Evolutionary conservation across 2,329 filamentous ascomycete species (phyloP).

Genomic region (Ophiostoma ulmi): DNA sequence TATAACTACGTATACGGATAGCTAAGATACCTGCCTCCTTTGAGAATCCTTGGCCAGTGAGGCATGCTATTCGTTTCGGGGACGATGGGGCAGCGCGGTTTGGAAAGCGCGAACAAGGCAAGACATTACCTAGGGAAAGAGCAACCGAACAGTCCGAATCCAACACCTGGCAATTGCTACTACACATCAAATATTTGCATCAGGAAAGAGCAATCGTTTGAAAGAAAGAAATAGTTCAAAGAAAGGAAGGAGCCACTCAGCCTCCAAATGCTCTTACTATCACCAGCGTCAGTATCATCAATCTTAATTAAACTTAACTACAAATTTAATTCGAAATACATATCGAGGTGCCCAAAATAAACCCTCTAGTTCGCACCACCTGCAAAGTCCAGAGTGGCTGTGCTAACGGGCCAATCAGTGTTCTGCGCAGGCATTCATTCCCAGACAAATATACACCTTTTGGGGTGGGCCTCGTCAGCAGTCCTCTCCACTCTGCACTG

Average conservation of each 20-base stretch:
- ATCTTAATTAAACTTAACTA: no score
- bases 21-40: conserved; percentile 6
- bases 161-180: background rate
- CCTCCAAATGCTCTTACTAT: background rate
- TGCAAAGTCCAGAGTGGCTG: conserved; percentile 25
- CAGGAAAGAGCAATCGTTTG: background rate
- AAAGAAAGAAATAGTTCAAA: background rate
- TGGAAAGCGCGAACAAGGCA: conserved; percentile 17
- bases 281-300: background rate
- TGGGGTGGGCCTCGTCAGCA: conserved; percentile 10
- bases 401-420: conserved; percentile 22
- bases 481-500: background rate
- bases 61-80: conserved; percentile 20
- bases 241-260: conserved; percentile 9
- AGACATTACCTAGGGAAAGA: background rate
- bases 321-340: background rate
- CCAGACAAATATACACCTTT: background rate
- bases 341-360: background rate
- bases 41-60: conserved; percentile 19
- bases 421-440: conserved; percentile 7
- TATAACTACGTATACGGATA: background rate
- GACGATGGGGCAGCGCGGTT: background rate
- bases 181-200: background rate
- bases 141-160: background rate
- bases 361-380: background rate